phyloP scores from a whole-genome alignment of 2,329 filamentous ascomycete species.

The Ophiostoma montium region DNA sequence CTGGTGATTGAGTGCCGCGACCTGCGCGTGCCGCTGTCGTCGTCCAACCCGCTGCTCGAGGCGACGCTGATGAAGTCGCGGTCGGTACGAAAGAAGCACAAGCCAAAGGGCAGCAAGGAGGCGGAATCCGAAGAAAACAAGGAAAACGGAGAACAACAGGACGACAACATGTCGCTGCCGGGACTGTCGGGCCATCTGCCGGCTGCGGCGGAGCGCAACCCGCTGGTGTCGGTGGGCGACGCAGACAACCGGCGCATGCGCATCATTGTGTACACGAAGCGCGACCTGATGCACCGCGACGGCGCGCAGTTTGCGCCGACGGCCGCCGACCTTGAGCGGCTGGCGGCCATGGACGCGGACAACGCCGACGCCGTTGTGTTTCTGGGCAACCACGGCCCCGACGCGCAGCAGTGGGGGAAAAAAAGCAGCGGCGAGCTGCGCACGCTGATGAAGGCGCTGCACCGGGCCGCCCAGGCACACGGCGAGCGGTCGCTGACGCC shows the following conservation, averaged over 20 bases:
- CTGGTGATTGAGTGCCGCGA: slow-evolving; percentile 92
- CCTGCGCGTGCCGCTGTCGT: slow-evolving; percentile 77
- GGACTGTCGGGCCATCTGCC: slow-evolving; percentile 7
- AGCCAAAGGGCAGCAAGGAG: no score
- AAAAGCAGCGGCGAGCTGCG: slow-evolving; percentile 16
- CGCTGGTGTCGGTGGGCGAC: slow-evolving; percentile 21
- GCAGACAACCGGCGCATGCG: slow-evolving; percentile 24
- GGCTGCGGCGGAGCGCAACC: slow-evolving; percentile 28
- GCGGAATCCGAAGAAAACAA: neutral
- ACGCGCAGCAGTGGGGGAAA: slow-evolving; percentile 27
- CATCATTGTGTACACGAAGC: slow-evolving; percentile 82
- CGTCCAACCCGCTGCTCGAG: slow-evolving; percentile 82
- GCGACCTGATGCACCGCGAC: slow-evolving; percentile 47
- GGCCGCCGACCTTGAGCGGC: slow-evolving; percentile 15
- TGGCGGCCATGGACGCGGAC: slow-evolving; percentile 27
- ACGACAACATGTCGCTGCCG: neutral
- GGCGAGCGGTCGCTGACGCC: slow-evolving; percentile 53
- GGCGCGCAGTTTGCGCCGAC: neutral
- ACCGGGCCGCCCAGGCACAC: slow-evolving; percentile 29
- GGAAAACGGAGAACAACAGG: neutral
- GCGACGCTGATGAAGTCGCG: slow-evolving; percentile 46
- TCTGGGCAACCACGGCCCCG: slow-evolving; percentile 22
- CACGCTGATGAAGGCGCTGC: slow-evolving; percentile 33
- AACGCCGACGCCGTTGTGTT: slow-evolving; percentile 22
- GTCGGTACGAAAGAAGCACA: neutral